Evolutionary conservation across 164 flowering plant genomes (phyloP), one percentile per base, ranked within the genome.

Genomic region (Macadamia tetraphylla): DNA sequence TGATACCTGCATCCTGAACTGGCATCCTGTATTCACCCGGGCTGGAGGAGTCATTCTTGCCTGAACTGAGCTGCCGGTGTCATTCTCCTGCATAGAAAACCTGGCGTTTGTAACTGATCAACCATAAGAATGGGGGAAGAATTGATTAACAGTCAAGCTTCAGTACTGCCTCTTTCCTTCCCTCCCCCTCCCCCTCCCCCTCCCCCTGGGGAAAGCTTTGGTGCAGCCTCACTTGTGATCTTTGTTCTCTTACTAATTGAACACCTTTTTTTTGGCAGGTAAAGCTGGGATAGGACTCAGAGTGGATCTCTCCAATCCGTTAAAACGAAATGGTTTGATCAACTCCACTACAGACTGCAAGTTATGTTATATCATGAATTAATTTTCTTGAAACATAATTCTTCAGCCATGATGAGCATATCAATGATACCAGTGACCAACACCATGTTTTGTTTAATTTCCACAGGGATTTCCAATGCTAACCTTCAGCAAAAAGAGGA

Each of bases 31-130:
- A 35, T 35, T 35, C 0, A 35, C 5, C 40, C 40, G 40, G 40
- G 23, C 23, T 23, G 23, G 23, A 23, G 23, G 23, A 0, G 12
- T 23, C 13, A 52, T 43, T 23, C 23, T 18, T 43, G 3, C 11
- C 14, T 10, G n/a, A 23, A 23, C 9, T 52, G 49, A 48, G 60
- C 29, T 2, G 58, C 65, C 57, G 58, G 68, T 10, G 6, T 67
- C 74, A 75, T 75, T 30, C 15, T 57, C 61, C 72, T 64, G 69
- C 23, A 13, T 1, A 71, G 51, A 42, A 44, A 53, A 64, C 66
- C 69, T 63, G 18, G 6, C 66, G 53, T 66, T 62, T 64, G 30
- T 55, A 17, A 58, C 17, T 12, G 66, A 57, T 58, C 17, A n/a
- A 66, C 55, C 57, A 66, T n/a, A 32, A 48, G 43, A 64, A 15